These are phyloP conservation scores for Talaromyces sp. DNA, from an alignment of 2,329 filamentous ascomycete genomes.

Conservation along the genomic window DNA sequence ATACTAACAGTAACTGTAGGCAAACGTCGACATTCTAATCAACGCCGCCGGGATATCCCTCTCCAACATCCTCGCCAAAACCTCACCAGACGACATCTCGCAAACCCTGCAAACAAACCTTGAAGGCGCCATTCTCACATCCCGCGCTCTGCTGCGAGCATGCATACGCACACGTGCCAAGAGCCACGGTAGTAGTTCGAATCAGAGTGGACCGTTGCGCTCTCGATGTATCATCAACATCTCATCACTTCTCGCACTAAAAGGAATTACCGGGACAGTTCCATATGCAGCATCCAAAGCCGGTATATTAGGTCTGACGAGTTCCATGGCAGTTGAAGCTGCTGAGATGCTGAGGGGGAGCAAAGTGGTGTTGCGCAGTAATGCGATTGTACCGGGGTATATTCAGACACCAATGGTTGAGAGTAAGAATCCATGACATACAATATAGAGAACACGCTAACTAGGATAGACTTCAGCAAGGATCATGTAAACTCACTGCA, in stretches of 20 bases:
- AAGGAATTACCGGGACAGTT: slow-evolving; percentile 65
- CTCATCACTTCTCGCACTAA: slow-evolving; percentile 67
- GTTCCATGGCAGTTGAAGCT: slow-evolving; percentile 31
- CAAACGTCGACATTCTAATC: slow-evolving; percentile 58
- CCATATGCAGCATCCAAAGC: slow-evolving; percentile 78
- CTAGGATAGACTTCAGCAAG: slow-evolving; percentile 38
- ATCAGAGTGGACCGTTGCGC: slow-evolving; percentile 42
- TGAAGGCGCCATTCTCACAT: slow-evolving; percentile 38
- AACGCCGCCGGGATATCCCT: slow-evolving; percentile 76
- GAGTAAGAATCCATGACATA: slow-evolving; percentile 45
- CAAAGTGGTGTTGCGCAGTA: slow-evolving; percentile 62
- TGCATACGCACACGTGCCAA: slow-evolving; percentile 28
- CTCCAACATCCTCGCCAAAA: slow-evolving; percentile 58
- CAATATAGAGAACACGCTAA: background rate
- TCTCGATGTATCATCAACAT: slow-evolving; percentile 79
- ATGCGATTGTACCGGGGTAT: slow-evolving; percentile 78
- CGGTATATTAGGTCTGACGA: slow-evolving; percentile 61
- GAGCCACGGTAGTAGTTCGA: slow-evolving; percentile 19
- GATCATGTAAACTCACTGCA: slow-evolving; percentile 26
- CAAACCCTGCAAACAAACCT: slow-evolving; percentile 67
- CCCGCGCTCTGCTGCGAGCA: slow-evolving; percentile 33
- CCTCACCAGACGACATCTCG: slow-evolving; percentile 48
- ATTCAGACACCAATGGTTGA: slow-evolving; percentile 76
- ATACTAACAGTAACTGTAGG: slow-evolving; percentile 16
- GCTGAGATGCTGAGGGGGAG: slow-evolving; percentile 52